Percentiles rank a stretch among this genome's conserved stretches.
Evolutionary conservation across 257 asterid species (phyloP).

Genomic region (Knoxia roxburghii): DNA sequence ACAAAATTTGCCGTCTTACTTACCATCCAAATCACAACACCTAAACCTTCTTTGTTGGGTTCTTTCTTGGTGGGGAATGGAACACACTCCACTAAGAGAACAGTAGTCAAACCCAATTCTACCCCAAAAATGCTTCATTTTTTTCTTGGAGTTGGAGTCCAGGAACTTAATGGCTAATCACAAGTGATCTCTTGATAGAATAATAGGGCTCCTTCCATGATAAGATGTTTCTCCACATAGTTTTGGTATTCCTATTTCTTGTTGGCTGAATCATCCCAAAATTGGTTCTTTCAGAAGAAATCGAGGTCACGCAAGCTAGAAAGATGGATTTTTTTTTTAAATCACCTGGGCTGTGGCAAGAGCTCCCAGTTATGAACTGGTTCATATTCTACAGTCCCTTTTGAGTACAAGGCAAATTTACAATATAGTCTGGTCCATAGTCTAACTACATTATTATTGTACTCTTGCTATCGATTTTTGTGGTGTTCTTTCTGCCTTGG

Average conservation of each 20-base stretch:
- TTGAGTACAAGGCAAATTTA: too few species aligned
- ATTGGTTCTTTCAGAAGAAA: too few species aligned
- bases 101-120: not conserved
- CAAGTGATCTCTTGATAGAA: not conserved
- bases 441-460: too few species aligned
- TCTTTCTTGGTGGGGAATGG: not conserved
- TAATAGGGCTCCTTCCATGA: not conserved
- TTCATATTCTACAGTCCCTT: too few species aligned
- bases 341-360: too few species aligned
- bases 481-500: not conserved
- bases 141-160: not conserved
- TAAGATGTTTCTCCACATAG: not conserved
- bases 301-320: too few species aligned
- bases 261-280: too few species aligned
- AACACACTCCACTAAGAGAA: not conserved
- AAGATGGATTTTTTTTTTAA: too few species aligned
- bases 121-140: not conserved
- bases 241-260: too few species aligned
- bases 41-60: not conserved
- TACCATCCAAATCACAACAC: not conserved
- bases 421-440: too few species aligned
- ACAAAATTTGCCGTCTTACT: not conserved
- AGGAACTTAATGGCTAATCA: not conserved
- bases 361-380: too few species aligned
- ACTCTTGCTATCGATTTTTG: not conserved